A percentile compares a stretch with the other conserved stretches of the same genome.
phyloP scores from a whole-genome alignment of 495 filamentous ascomycete species.

The Aspergillus egyptiacus region DNA sequence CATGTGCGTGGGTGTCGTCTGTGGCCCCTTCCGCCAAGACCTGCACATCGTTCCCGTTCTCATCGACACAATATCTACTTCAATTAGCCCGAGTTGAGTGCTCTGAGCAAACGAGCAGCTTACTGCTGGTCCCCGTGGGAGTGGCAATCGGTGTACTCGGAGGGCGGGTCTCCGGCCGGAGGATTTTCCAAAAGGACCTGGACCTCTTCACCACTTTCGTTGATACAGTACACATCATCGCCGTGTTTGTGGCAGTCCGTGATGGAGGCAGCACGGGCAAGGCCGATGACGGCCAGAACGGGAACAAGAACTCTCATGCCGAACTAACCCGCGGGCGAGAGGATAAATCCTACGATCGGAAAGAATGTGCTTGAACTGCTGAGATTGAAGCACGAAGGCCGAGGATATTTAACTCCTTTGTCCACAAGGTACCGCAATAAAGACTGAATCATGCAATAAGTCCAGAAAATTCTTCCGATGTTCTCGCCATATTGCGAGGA shows the following conservation, averaged over 20 bases:
- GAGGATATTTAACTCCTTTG: conserved; percentile 3
- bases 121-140: conserved; percentile 42
- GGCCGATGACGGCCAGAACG: conserved; percentile 2
- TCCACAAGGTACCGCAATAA: conserved; percentile 7
- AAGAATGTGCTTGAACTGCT: neutral
- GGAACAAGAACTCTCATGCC: conserved; percentile 6
- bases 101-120: conserved; percentile 9
- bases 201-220: conserved; percentile 34
- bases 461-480: neutral
- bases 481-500: neutral
- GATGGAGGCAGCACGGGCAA: conserved; percentile 20
- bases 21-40: conserved; percentile 30
- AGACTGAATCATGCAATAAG: neutral
- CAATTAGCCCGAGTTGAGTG: neutral
- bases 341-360: neutral
- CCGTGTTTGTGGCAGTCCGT: conserved; percentile 39
- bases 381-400: neutral
- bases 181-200: conserved; percentile 36
- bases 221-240: conserved; percentile 36
- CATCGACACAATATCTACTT: conserved; percentile 41
- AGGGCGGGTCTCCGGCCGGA: conserved; percentile 37
- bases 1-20: conserved; percentile 13
- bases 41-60: conserved; percentile 43
- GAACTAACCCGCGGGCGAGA: neutral
- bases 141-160: conserved; percentile 49